Conservation (phyloP, 768 basidiomycete species). For the Strobilomyces confusus region DNA sequence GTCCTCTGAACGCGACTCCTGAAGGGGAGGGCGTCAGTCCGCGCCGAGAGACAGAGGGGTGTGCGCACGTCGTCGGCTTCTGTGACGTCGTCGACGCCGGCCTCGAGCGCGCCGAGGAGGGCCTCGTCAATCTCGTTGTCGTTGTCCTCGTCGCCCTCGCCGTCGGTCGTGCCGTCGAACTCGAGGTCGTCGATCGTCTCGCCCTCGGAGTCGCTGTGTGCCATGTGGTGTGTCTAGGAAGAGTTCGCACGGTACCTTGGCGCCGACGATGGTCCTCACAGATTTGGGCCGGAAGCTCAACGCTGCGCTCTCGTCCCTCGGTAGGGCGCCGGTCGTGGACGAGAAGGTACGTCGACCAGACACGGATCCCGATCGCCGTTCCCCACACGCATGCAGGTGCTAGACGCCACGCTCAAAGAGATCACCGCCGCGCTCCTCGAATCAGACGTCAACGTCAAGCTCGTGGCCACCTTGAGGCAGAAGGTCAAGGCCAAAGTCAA, state of each 20-base stretch:
- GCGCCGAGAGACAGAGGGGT: neutral
- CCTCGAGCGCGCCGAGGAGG: constrained; percentile 55
- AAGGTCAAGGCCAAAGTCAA: constrained; percentile 92
- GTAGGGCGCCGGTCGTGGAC: constrained; percentile 81
- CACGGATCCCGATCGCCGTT: neutral
- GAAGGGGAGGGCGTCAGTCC: constrained; percentile 5
- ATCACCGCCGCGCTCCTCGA: constrained; percentile 92
- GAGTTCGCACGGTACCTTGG: constrained; percentile 28
- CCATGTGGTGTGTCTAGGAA: constrained; percentile 33
- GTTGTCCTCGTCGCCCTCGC: constrained; percentile 42
- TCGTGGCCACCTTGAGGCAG: constrained; percentile 80
- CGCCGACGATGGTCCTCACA: constrained; percentile 80
- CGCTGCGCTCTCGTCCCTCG: constrained; percentile 86
- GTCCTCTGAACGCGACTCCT: constrained; percentile 61
- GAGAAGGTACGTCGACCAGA: constrained; percentile 62
- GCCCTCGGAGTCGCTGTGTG: constrained; percentile 59
- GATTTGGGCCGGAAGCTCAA: constrained; percentile 95
- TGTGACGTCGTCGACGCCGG: constrained; percentile 56
- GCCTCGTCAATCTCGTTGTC: constrained; percentile 58
- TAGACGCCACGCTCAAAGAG: constrained; percentile 93
- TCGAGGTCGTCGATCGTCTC: constrained; percentile 58
- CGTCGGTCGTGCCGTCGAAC: constrained; percentile 44
- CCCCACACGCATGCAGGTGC: constrained; percentile 51
- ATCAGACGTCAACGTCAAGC: constrained; percentile 97
- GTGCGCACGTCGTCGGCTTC: constrained; percentile 68